These are phyloP conservation scores for Pestalotiopsis sp. DNA, from an alignment of 2,329 filamentous ascomycete genomes.

Conservation along the genomic window DNA sequence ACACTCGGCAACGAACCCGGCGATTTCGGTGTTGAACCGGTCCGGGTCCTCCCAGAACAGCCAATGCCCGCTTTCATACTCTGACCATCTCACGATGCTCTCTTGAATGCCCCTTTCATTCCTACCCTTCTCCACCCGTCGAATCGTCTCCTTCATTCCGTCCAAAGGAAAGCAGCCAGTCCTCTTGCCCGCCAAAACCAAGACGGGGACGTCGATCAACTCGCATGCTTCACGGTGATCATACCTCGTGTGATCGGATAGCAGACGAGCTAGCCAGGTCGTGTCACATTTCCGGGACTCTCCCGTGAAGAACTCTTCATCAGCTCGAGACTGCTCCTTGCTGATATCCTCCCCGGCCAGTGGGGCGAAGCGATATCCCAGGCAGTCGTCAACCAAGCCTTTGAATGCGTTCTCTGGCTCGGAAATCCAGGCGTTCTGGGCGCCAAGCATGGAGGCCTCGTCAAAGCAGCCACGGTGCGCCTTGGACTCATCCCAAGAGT, in stretches of 20 bases:
- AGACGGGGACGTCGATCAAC: constrained; percentile 29
- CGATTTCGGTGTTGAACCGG: constrained; percentile 34
- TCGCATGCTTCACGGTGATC: constrained; percentile 42
- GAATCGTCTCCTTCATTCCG: constrained; percentile 37
- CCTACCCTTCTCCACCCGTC: constrained; percentile 24
- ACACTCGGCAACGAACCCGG: constrained; percentile 26
- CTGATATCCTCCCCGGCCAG: constrained; percentile 22
- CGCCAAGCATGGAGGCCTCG: constrained; percentile 34
- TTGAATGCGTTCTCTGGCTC: constrained; percentile 32
- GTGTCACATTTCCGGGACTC: constrained; percentile 35
- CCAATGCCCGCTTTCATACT: constrained; percentile 40
- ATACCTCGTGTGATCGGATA: constrained; percentile 41
- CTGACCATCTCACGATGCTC: constrained; percentile 24
- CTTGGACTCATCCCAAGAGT: constrained; percentile 30
- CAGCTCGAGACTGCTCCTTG: constrained; percentile 21
- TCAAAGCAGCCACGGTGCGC: constrained; percentile 38
- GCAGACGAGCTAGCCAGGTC: constrained; percentile 36
- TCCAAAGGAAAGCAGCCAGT: constrained; percentile 39
- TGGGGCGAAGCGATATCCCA: constrained; percentile 35
- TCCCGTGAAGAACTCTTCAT: constrained; percentile 35
- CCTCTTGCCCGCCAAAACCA: constrained; percentile 36
- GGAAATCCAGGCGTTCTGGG: constrained; percentile 52
- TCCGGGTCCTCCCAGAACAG: constrained; percentile 40
- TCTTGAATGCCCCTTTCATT: constrained; percentile 4
- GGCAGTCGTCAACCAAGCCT: constrained; percentile 33